Percentiles rank a stretch among this genome's conserved stretches.
These are phyloP conservation scores for Cladobotryum protrusum DNA, from an alignment of 2,329 filamentous ascomycete genomes.

Conservation along the genomic window DNA sequence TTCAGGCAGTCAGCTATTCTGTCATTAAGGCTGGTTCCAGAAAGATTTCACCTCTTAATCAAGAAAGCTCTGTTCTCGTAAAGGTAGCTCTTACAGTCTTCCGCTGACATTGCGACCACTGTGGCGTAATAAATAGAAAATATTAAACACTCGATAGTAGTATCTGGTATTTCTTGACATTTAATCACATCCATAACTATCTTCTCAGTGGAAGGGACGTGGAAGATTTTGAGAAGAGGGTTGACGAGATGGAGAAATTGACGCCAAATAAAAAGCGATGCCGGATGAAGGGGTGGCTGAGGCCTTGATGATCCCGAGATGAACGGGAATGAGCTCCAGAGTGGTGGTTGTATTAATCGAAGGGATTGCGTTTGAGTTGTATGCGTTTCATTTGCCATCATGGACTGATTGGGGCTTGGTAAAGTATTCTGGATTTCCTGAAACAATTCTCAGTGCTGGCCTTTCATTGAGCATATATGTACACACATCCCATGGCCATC, in stretches of 20 bases:
- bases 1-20: too few relatives aligned
- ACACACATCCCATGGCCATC: too few relatives aligned
- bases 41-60: slow-evolving; percentile 2
- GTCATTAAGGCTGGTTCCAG: too few relatives aligned
- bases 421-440: too few relatives aligned
- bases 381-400: too few relatives aligned
- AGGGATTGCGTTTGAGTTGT: background rate
- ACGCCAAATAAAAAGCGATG: slow-evolving; percentile 10
- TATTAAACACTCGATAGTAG: slow-evolving; percentile 8
- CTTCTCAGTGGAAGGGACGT: slow-evolving; percentile 10
- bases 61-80: slow-evolving; percentile 1
- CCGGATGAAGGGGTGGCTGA: background rate
- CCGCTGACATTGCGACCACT: slow-evolving; percentile 3
- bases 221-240: slow-evolving; percentile 13
- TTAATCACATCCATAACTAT: slow-evolving; percentile 2
- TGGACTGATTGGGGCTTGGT: too few relatives aligned
- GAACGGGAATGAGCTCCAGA: too few relatives aligned
- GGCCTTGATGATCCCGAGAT: too few relatives aligned
- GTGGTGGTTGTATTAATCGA: slow-evolving; percentile 1
- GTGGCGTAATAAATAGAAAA: slow-evolving; percentile 15
- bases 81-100: slow-evolving; percentile 6
- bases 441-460: too few relatives aligned
- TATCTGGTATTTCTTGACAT: slow-evolving; percentile 1
- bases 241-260: slow-evolving; percentile 13
- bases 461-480: too few relatives aligned